Evolutionary conservation across 2,329 filamentous ascomycete genomes (phyloP).

Genomic region (Rosellinia necatrix): DNA sequence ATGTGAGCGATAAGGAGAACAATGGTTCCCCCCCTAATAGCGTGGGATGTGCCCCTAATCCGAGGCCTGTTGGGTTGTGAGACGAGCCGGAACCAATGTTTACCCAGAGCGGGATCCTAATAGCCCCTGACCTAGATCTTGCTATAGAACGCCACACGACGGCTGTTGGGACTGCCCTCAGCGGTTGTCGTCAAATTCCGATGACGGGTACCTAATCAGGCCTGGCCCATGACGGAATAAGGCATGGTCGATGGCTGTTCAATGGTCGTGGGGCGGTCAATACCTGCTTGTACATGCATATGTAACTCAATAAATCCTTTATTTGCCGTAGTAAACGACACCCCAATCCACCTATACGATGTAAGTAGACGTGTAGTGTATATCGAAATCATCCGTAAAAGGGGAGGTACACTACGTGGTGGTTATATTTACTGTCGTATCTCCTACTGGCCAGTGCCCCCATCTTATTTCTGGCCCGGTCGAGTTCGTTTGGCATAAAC

Average conservation of each 20-base stretch:
- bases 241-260: conserved; percentile 5
- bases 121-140: background rate
- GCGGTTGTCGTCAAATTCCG: conserved; percentile 4
- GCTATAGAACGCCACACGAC: conserved; percentile 10
- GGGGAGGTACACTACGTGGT: background rate
- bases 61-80: conserved; percentile 18
- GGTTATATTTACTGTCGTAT: background rate
- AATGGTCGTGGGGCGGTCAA: conserved; percentile 10
- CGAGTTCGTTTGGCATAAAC: background rate
- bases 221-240: conserved; percentile 7
- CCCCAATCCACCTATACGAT: background rate
- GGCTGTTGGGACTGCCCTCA: background rate
- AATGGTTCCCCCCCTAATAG: background rate
- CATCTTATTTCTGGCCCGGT: background rate
- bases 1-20: conserved; percentile 1
- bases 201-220: conserved; percentile 16
- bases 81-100: conserved; percentile 14
- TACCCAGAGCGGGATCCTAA: conserved; percentile 15
- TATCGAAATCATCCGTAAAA: background rate
- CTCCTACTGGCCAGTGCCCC: background rate
- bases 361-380: no score
- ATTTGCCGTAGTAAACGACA: conserved; percentile 18
- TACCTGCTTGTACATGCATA: background rate
- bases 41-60: background rate
- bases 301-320: background rate